Base-by-base conservation (phyloP, 306 rosid genomes). In the Datisca glomerata region DNA sequence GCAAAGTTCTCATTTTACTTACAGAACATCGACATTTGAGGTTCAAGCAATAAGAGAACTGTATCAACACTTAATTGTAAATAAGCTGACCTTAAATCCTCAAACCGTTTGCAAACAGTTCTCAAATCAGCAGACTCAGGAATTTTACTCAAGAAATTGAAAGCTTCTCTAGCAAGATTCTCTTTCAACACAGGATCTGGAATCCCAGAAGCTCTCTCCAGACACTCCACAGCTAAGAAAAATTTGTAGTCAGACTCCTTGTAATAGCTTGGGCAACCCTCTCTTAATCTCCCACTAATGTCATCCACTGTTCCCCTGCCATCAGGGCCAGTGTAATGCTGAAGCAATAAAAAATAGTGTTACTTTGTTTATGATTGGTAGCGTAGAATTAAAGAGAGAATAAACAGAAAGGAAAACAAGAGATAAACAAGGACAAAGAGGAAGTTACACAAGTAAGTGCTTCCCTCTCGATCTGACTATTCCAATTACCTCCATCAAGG, bases 281-380 rank as follows among this genome's bases (percentile, higher is more conserved):
- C 96, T 53, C 98, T 72, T 60, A 84, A 47, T 67, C 76, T 77
- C 65, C 78, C 72, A 60, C 98, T 89, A 51, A 84, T 80, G 53
- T 89, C 98, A 70, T 89, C 93, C 18, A 89, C 98, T 17, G 95
- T 79, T 32, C 98, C 98, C 77, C 93, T 84, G 81, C 98, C 95
- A 65, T 89, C 98, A 51, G 84, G 79, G 58, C 93, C 92, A 39
- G 96, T 84, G 73, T 84, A 89, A 61, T 70, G 78, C 98, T 80
- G 81, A 40, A 55, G 36, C 39, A 24, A 45, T 41, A 39, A 20
- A 15, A 20, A 7, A 14, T 46, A 15, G 29, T 43, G 47, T 43
- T 43, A 21, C 47, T 22, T 43, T n/a, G n/a, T 0, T 29, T 29
- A 29, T 29, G 52, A 11, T 25, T 29, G 25, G 7, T 12, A 11